Evolutionary conservation across 2,329 filamentous ascomycete species (phyloP).

Genomic region (Pestalotiopsis sp.): DNA sequence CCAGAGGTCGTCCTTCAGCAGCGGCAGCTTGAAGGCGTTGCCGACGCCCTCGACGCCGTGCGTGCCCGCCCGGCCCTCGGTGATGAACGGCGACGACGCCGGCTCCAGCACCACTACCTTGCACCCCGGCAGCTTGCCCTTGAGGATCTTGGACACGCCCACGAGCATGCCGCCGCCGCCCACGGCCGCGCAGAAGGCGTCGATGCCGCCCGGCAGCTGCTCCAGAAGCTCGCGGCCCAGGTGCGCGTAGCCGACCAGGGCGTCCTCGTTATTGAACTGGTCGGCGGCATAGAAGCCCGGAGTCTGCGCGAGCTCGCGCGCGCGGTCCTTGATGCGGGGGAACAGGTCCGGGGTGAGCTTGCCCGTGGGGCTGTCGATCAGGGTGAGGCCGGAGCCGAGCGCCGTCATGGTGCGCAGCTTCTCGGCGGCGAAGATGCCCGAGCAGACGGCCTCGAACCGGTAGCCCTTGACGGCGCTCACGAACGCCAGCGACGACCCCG

Average conservation of each 20-base stretch:
- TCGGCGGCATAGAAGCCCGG: background rate
- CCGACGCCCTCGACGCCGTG: constrained; percentile 8
- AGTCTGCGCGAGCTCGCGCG: background rate
- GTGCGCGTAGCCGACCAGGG: constrained; percentile 1
- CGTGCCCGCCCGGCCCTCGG: background rate
- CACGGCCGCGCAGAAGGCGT: background rate
- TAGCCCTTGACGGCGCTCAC: constrained; percentile 7
- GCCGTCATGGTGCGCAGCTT: constrained; percentile 11
- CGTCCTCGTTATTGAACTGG: constrained; percentile 1
- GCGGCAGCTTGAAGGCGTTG: background rate
- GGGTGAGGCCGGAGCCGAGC: background rate
- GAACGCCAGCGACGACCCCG: constrained; percentile 6
- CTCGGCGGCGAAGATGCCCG: background rate
- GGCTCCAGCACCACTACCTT: constrained; percentile 6
- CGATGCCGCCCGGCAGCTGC: constrained; percentile 1
- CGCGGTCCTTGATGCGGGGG: background rate
- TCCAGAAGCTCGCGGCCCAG: constrained; percentile 1
- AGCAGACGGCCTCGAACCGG: constrained; percentile 8
- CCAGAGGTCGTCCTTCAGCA: background rate
- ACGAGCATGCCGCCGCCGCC: constrained; percentile 4
- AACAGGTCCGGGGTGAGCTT: constrained; percentile 6
- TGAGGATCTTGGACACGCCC: constrained; percentile 4
- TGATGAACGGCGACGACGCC: background rate
- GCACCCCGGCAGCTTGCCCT: background rate
- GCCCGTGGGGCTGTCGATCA: constrained; percentile 1